Evolutionary conservation across 1,139 yeast species (phyloP).

Genomic region (Yamadazyma triangularis): DNA sequence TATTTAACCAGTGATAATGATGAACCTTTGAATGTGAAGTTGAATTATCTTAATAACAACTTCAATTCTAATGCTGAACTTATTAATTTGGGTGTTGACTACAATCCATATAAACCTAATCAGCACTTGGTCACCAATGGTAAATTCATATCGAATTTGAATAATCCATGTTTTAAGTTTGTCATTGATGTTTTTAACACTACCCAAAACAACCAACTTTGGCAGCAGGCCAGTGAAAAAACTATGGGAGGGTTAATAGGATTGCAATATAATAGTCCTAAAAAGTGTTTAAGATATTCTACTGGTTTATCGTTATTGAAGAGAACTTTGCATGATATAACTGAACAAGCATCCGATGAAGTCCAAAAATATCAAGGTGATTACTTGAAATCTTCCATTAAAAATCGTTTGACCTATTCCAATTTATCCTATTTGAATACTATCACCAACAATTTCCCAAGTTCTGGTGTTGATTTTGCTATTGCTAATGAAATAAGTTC

Average conservation of each 20-base stretch:
- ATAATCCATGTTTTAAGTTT: slow-evolving; percentile 38
- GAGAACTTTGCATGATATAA: slow-evolving; percentile 39
- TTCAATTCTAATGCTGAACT: slow-evolving; percentile 42
- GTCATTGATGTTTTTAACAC: slow-evolving; percentile 31
- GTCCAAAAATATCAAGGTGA: slow-evolving; percentile 30
- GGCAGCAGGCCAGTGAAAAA: slow-evolving; percentile 34
- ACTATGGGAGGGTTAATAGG: slow-evolving; percentile 43
- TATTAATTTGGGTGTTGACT: slow-evolving; percentile 38
- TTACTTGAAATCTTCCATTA: slow-evolving; percentile 31
- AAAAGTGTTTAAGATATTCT: slow-evolving; percentile 15
- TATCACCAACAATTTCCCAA: slow-evolving; percentile 28
- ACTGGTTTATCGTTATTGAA: slow-evolving; percentile 41
- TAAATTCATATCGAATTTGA: slow-evolving; percentile 31
- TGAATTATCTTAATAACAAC: slow-evolving; percentile 40
- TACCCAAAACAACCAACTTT: slow-evolving; percentile 36
- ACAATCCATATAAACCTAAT: slow-evolving; percentile 44
- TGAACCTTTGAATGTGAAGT: slow-evolving; percentile 34
- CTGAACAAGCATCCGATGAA: slow-evolving; percentile 35
- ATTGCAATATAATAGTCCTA: slow-evolving; percentile 22
- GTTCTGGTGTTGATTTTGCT: slow-evolving; percentile 19
- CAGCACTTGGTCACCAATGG: slow-evolving; percentile 37
- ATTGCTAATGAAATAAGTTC: slow-evolving; percentile 29
- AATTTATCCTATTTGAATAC: slow-evolving; percentile 21
- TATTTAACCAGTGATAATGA: slow-evolving; percentile 36
- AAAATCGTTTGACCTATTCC: slow-evolving; percentile 22